Conservation (phyloP, 1,139 yeast genomes). For the Saccharomyces hybrid region DNA sequence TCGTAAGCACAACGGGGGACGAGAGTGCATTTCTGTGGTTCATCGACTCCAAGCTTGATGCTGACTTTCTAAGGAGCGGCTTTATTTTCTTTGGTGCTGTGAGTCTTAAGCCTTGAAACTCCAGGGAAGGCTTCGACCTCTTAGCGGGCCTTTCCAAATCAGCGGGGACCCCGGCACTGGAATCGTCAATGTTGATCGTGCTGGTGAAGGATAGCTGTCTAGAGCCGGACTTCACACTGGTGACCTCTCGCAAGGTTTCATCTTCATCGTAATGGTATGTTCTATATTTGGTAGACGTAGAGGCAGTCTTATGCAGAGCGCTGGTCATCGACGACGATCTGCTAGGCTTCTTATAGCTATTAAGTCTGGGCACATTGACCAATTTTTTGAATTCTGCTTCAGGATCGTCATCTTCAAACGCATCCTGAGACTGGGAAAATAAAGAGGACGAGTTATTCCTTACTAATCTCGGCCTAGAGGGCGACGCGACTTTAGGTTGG, state of each 20-base stretch:
- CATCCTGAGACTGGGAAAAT: slow-evolving; percentile 25
- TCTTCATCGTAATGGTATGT: slow-evolving; percentile 2
- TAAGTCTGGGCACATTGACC: slow-evolving; percentile 18
- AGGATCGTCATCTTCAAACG: slow-evolving; percentile 30
- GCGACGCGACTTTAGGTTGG: background rate
- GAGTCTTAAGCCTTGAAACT: slow-evolving; percentile 19
- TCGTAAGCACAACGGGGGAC: slow-evolving; percentile 23
- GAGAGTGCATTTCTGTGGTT: background rate
- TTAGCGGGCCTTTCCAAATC: slow-evolving; percentile 1
- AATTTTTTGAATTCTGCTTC: slow-evolving; percentile 20
- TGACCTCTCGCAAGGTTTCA: slow-evolving; percentile 9
- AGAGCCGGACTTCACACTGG: slow-evolving; percentile 10
- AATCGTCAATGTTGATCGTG: slow-evolving; percentile 3
- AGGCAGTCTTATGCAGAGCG: background rate
- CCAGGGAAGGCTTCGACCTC: slow-evolving; percentile 9
- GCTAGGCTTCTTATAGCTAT: slow-evolving; percentile 20
- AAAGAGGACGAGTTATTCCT: slow-evolving; percentile 4
- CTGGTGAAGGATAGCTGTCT: slow-evolving; percentile 16
- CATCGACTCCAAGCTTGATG: slow-evolving; percentile 2
- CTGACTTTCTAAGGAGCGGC: slow-evolving; percentile 8
- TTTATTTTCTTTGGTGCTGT: slow-evolving; percentile 18
- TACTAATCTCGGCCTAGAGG: background rate
- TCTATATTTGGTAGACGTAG: background rate
- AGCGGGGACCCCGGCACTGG: slow-evolving; percentile 3
- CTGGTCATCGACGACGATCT: slow-evolving; percentile 9